Percentiles rank a stretch among this genome's conserved stretches.
Evolutionary conservation across 1,139 yeast genomes (phyloP).

Genomic region (Candida sp.): DNA sequence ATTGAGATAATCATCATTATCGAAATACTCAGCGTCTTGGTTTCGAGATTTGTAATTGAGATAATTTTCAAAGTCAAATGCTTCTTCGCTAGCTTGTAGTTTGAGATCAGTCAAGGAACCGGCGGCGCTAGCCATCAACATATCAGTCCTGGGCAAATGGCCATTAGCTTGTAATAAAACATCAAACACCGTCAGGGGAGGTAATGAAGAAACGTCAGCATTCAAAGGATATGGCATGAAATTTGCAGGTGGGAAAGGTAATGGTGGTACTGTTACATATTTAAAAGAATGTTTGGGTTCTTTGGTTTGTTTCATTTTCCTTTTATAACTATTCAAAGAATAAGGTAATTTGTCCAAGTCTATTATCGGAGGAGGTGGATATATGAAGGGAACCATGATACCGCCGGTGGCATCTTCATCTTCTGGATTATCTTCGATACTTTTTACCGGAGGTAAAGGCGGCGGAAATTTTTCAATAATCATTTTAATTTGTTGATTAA

Average conservation of each 20-base stretch:
- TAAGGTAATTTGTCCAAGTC: conserved; percentile 20
- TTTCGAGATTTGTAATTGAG: conserved; percentile 28
- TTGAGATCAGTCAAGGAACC: conserved; percentile 40
- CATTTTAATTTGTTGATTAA: conserved; percentile 20
- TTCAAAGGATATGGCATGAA: conserved; percentile 47
- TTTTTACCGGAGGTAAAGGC: conserved; percentile 34
- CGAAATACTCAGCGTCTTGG: conserved; percentile 26
- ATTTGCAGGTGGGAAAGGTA: conserved; percentile 46
- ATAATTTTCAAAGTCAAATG: conserved; percentile 19
- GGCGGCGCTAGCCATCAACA: conserved; percentile 51
- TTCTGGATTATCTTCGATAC: conserved; percentile 2
- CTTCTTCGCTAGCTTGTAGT: conserved; percentile 32
- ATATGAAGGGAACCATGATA: conserved; percentile 45
- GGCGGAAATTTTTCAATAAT: conserved; percentile 38
- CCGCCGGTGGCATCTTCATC: conserved; percentile 19
- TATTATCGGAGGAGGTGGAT: conserved; percentile 43
- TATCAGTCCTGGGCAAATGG: conserved; percentile 38
- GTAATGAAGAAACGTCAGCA: conserved; percentile 32
- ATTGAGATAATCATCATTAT: conserved; percentile 7
- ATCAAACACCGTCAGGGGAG: conserved; percentile 36
- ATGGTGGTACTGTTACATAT: conserved; percentile 34
- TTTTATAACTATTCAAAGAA: conserved; percentile 13
- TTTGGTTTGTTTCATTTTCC: background rate
- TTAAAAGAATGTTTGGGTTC: background rate
- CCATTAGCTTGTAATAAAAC: conserved; percentile 37